Percentiles rank a stretch among this genome's conserved stretches.
phyloP scores from a whole-genome alignment of 805 yeast genomes.

The Starmerella lactis-condensi region DNA sequence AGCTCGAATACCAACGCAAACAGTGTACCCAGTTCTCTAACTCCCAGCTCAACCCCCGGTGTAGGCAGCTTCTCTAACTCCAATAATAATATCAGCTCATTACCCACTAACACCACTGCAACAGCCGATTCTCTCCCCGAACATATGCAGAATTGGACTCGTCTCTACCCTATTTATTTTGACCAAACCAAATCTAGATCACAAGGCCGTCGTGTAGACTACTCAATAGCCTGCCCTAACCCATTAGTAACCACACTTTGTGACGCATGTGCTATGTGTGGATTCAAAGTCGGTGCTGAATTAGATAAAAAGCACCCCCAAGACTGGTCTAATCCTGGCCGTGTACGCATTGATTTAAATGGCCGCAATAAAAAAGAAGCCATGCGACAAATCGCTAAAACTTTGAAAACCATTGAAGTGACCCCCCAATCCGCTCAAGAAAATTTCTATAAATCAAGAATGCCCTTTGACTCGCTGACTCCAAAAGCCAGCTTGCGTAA shows the following conservation, averaged over 20 bases:
- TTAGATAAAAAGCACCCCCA: constrained; percentile 84
- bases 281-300: constrained; percentile 23
- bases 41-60: constrained; percentile 41
- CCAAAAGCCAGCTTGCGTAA: constrained; percentile 66
- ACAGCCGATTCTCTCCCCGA: constrained; percentile 27
- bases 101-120: background rate
- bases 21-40: constrained; percentile 36
- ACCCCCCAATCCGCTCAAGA: constrained; percentile 36
- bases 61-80: too few relatives aligned
- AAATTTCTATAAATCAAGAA: constrained; percentile 13
- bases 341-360: constrained; percentile 52
- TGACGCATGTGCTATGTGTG: constrained; percentile 39
- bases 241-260: constrained; percentile 72
- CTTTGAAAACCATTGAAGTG: constrained; percentile 50
- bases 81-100: too few relatives aligned
- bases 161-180: constrained; percentile 82
- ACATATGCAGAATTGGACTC: constrained; percentile 44
- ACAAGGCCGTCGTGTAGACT: constrained; percentile 68
- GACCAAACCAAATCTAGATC: constrained; percentile 55
- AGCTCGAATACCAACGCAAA: constrained; percentile 3
- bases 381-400: constrained; percentile 40
- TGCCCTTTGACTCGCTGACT: constrained; percentile 22
- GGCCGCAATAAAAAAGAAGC: constrained; percentile 47
- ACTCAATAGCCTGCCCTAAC: constrained; percentile 53
- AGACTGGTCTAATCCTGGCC: constrained; percentile 95